These are phyloP conservation scores for Boletus pseudo-olivaceus DNA, from an alignment of 768 basidiomycete genomes.

Conservation along the genomic window DNA sequence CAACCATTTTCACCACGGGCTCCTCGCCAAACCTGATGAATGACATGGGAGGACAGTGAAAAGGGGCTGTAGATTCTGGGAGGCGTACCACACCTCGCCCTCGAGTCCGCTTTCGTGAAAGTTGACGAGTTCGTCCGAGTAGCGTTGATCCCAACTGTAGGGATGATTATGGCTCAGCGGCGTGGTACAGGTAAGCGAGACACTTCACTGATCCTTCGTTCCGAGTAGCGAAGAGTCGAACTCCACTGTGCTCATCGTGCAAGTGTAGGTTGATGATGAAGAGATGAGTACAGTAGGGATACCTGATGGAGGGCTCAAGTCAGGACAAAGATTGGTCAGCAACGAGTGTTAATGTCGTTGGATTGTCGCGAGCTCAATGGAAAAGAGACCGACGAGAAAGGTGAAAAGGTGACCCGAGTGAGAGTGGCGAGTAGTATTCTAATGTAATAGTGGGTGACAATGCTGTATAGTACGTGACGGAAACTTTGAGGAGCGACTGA, in stretches of 20 bases:
- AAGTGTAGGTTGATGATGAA: not conserved
- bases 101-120: constrained; percentile 79
- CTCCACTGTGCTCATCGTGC: constrained; percentile 37
- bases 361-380: not conserved
- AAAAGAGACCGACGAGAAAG: not conserved
- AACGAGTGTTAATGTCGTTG: not conserved
- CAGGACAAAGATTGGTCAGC: constrained; percentile 16
- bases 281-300: not conserved
- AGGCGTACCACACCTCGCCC: constrained; percentile 75
- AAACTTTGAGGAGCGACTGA: constrained; percentile 2
- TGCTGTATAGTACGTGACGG: constrained; percentile 21
- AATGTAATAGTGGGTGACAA: constrained; percentile 13
- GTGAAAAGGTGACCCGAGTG: not conserved
- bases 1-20: constrained; percentile 73
- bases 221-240: constrained; percentile 73
- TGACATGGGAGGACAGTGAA: not conserved
- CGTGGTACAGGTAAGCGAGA: not conserved
- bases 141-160: constrained; percentile 74
- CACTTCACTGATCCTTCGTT: constrained; percentile 70
- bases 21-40: constrained; percentile 72
- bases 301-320: not conserved
- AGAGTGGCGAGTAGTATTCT: constrained; percentile 18
- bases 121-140: constrained; percentile 64
- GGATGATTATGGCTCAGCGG: not conserved
- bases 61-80: not conserved